Percentiles rank a stretch among this genome's conserved stretches.
These are phyloP conservation scores for Corchorus capsularis DNA, from an alignment of 345 rosid species.

Conservation along the genomic window DNA sequence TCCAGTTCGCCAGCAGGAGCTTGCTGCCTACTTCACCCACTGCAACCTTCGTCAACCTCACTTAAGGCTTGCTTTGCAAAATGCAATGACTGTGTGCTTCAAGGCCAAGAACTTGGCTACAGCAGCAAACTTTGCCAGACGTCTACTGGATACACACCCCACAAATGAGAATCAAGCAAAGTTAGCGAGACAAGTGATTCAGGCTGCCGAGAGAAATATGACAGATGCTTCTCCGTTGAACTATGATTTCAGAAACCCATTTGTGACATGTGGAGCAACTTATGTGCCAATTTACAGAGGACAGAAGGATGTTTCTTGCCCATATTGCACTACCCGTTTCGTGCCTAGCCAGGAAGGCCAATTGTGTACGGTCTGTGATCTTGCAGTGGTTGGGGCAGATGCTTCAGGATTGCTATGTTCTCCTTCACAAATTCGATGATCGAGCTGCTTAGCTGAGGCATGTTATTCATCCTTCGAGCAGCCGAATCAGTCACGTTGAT, in stretches of 20 bases:
- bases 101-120: slow-evolving; percentile 74
- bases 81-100: slow-evolving; percentile 77
- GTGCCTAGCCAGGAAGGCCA: slow-evolving; percentile 71
- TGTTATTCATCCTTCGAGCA: slow-evolving; percentile 16
- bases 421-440: slow-evolving; percentile 75
- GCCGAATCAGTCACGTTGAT: slow-evolving; percentile 2
- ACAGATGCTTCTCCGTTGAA: slow-evolving; percentile 60
- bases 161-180: slow-evolving; percentile 67
- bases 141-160: slow-evolving; percentile 74
- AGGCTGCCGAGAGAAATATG: slow-evolving; percentile 78
- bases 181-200: slow-evolving; percentile 69
- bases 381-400: slow-evolving; percentile 87
- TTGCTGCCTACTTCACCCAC: slow-evolving; percentile 97
- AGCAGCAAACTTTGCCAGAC: slow-evolving; percentile 74
- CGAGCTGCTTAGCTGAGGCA: slow-evolving; percentile 13
- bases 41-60: slow-evolving; percentile 85
- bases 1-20: slow-evolving; percentile 83
- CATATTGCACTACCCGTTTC: slow-evolving; percentile 75
- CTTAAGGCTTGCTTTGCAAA: slow-evolving; percentile 63
- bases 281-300: slow-evolving; percentile 88
- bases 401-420: slow-evolving; percentile 91
- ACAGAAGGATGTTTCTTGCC: slow-evolving; percentile 78
- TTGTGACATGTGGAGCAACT: slow-evolving; percentile 81
- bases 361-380: slow-evolving; percentile 78
- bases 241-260: slow-evolving; percentile 90